phyloP scores from a whole-genome alignment of 177 flowering plant species.

The Vitis hybrid region DNA sequence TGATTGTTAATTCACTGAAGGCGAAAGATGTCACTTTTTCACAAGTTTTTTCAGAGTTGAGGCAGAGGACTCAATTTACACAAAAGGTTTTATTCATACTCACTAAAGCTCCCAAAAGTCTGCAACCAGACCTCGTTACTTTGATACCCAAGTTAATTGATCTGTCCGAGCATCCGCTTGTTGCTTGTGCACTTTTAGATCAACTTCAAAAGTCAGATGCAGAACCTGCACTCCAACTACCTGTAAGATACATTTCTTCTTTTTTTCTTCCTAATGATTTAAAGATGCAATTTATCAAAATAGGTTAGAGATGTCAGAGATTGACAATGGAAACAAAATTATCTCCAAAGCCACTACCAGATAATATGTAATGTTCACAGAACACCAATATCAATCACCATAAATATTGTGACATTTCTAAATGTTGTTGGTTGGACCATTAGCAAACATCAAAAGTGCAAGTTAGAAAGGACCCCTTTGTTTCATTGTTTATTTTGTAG shows the following conservation, averaged over 20 bases:
- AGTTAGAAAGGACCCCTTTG: too few relatives aligned
- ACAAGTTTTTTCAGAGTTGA: conserved; percentile 91
- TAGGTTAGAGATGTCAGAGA: too few relatives aligned
- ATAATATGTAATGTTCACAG: too few relatives aligned
- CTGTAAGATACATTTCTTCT: conserved; percentile 47
- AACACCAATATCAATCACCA: too few relatives aligned
- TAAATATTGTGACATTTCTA: too few relatives aligned
- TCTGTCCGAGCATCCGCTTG: conserved; percentile 91
- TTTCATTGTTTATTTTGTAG: too few relatives aligned
- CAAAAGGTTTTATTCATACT: conserved; percentile 87
- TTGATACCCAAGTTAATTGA: conserved; percentile 94
- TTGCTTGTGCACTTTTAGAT: conserved; percentile 88
- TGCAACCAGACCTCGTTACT: conserved; percentile 86
- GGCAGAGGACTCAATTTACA: conserved; percentile 89
- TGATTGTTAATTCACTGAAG: conserved; percentile 92
- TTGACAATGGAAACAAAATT: too few relatives aligned
- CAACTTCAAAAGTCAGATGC: conserved; percentile 81
- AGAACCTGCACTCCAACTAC: conserved; percentile 70
- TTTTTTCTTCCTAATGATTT: neutral
- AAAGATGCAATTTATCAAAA: neutral
- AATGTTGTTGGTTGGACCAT: too few relatives aligned
- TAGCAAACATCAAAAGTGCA: too few relatives aligned
- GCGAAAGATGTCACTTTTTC: conserved; percentile 92
- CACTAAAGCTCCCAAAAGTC: conserved; percentile 96
- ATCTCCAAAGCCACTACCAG: too few relatives aligned